Conservation (phyloP, 1,284 basidiomycete genomes). For the Microbotryum saponariae region DNA sequence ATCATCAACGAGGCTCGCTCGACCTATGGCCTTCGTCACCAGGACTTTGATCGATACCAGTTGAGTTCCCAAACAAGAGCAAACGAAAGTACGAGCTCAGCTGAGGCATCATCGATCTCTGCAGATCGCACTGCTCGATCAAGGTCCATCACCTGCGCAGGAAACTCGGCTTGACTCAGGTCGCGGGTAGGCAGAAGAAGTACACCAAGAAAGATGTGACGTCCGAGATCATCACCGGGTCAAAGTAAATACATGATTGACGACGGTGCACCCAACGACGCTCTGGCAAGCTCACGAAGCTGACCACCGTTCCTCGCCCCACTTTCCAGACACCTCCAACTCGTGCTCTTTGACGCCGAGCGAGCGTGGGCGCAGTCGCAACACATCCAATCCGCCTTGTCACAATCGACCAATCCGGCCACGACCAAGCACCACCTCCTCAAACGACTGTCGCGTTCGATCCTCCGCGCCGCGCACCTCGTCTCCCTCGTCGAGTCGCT, state of each 20-base stretch:
- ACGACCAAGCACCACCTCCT: conserved; percentile 25
- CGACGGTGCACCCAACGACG: conserved; percentile 57
- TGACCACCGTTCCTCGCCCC: conserved; percentile 47
- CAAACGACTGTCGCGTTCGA: conserved; percentile 30
- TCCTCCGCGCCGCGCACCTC: conserved; percentile 17
- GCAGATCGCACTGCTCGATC: conserved; percentile 29
- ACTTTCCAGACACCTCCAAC: conserved; percentile 49
- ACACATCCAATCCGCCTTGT: conserved; percentile 11
- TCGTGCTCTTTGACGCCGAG: conserved; percentile 55
- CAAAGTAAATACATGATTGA: conserved; percentile 44
- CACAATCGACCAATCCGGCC: conserved; percentile 7
- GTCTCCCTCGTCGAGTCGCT: conserved; percentile 17
- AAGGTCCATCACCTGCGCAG: conserved; percentile 32
- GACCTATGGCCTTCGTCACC: conserved; percentile 35
- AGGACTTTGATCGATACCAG: conserved; percentile 34
- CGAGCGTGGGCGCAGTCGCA: conserved; percentile 39
- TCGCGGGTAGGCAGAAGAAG: conserved; percentile 50
- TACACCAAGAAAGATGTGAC: conserved; percentile 50
- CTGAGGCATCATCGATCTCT: neutral
- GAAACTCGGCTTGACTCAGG: conserved; percentile 17
- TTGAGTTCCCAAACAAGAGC: neutral
- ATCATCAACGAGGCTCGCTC: conserved; percentile 30
- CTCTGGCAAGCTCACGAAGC: conserved; percentile 44
- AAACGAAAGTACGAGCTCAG: neutral
- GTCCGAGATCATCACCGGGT: conserved; percentile 15